Evolutionary conservation across 495 filamentous ascomycete genomes (phyloP).

Genomic region (Achaetomiella virescens): DNA sequence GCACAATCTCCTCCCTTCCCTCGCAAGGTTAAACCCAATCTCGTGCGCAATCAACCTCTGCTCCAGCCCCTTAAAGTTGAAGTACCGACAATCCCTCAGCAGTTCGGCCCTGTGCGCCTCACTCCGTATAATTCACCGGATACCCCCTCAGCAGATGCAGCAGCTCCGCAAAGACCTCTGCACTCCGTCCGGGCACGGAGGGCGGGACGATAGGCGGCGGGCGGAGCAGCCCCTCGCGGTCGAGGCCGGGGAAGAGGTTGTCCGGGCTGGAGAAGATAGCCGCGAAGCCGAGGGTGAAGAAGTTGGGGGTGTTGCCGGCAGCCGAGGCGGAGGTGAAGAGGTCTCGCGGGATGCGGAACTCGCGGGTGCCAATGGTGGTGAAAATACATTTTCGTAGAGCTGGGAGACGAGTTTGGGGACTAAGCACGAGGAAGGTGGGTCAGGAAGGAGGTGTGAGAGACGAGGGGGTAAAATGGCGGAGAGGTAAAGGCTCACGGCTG

Average conservation of each 20-base stretch:
- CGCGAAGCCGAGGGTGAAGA: slow-evolving; percentile 88
- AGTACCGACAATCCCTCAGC: slow-evolving; percentile 84
- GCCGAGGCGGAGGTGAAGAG: slow-evolving; percentile 55
- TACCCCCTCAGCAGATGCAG: slow-evolving; percentile 88
- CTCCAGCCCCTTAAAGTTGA: slow-evolving; percentile 84
- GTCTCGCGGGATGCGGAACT: slow-evolving; percentile 87
- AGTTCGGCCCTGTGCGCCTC: slow-evolving; percentile 73
- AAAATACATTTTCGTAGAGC: slow-evolving; percentile 90
- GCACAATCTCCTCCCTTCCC: slow-evolving; percentile 67
- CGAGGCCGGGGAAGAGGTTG: slow-evolving; percentile 81
- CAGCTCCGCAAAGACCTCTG: slow-evolving; percentile 74
- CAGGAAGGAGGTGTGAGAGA: slow-evolving; percentile 13
- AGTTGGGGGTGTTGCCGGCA: slow-evolving; percentile 87
- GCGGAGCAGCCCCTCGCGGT: slow-evolving; percentile 73
- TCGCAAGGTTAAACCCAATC: slow-evolving; percentile 67
- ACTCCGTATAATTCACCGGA: slow-evolving; percentile 66
- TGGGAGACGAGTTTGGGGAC: slow-evolving; percentile 86
- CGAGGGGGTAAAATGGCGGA: background rate
- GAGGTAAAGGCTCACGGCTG: slow-evolving; percentile 48
- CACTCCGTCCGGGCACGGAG: slow-evolving; percentile 69
- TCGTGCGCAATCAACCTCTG: slow-evolving; percentile 77
- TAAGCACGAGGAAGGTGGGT: slow-evolving; percentile 27
- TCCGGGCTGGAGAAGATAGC: slow-evolving; percentile 77
- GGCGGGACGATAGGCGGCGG: slow-evolving; percentile 84
- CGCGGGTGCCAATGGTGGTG: slow-evolving; percentile 75